Conservation (phyloP, 129 eudicot genomes). For the Flaveria sonorensis region DNA sequence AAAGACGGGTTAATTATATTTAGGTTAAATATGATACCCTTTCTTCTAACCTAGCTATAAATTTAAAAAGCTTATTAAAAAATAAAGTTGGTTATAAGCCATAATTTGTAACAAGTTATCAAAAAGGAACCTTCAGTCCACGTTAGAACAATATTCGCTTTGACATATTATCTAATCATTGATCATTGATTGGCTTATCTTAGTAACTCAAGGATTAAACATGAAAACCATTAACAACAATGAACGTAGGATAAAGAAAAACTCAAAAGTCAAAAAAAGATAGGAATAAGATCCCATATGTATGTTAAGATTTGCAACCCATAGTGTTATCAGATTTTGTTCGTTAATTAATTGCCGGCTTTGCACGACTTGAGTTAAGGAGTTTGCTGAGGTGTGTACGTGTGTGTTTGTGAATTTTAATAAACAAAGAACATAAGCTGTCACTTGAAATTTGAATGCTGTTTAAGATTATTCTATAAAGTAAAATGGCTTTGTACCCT, state of each 20-base stretch:
- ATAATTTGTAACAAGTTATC: too few relatives aligned
- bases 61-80: too few relatives aligned
- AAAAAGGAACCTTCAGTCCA: too few relatives aligned
- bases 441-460: neutral
- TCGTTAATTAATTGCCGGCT: conserved; percentile 50
- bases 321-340: conserved; percentile 41
- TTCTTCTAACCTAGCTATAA: too few relatives aligned
- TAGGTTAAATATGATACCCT: too few relatives aligned
- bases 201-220: neutral
- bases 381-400: conserved; percentile 8
- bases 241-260: neutral
- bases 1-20: too few relatives aligned
- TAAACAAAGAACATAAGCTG: conserved; percentile 8
- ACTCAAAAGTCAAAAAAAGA: neutral
- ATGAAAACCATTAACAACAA: neutral
- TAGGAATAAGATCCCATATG: conserved; percentile 36
- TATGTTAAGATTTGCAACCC: conserved; percentile 36
- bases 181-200: neutral
- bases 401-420: conserved; percentile 22
- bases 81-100: neutral
- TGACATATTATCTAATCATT: neutral
- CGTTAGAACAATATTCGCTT: neutral
- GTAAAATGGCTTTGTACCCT: conserved; percentile 25
- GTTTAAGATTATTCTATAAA: neutral
- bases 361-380: conserved; percentile 31